Conservation (phyloP, 148 eudicot genomes). For the Amaranthus palmeri region DNA sequence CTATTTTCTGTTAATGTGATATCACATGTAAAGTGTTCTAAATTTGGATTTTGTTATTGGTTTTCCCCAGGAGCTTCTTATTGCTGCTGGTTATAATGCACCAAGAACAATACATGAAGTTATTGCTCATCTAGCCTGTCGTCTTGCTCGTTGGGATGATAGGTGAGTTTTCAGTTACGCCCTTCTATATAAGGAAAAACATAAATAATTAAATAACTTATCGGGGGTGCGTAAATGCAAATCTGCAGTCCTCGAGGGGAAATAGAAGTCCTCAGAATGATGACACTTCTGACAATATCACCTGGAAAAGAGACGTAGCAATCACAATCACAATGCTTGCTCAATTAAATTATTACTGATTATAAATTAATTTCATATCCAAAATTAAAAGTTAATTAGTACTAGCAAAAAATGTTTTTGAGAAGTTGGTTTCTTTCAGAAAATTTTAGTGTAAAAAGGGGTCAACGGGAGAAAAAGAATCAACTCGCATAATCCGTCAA, state of each 20-base stretch:
- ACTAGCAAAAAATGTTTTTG: too few relatives aligned
- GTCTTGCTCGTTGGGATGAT: constrained; percentile 96
- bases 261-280: not conserved
- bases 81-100: constrained; percentile 69
- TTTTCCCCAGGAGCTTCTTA: constrained; percentile 59
- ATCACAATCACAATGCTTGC: too few relatives aligned
- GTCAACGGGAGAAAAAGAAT: too few relatives aligned
- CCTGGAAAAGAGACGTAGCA: too few relatives aligned
- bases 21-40: not conserved
- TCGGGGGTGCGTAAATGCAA: not conserved
- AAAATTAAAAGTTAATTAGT: too few relatives aligned
- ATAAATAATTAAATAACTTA: not conserved
- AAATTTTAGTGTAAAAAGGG: too few relatives aligned
- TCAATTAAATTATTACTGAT: too few relatives aligned
- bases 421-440: too few relatives aligned
- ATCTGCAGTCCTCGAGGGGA: not conserved
- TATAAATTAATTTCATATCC: too few relatives aligned
- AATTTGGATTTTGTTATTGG: constrained; percentile 10
- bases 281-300: not conserved
- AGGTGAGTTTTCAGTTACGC: constrained; percentile 33
- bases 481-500: too few relatives aligned
- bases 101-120: constrained; percentile 74
- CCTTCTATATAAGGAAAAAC: not conserved
- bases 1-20: not conserved
- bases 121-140: constrained; percentile 66